phyloP scores from a whole-genome alignment of 2,329 filamentous ascomycete genomes.

The Fusarium sp. region DNA sequence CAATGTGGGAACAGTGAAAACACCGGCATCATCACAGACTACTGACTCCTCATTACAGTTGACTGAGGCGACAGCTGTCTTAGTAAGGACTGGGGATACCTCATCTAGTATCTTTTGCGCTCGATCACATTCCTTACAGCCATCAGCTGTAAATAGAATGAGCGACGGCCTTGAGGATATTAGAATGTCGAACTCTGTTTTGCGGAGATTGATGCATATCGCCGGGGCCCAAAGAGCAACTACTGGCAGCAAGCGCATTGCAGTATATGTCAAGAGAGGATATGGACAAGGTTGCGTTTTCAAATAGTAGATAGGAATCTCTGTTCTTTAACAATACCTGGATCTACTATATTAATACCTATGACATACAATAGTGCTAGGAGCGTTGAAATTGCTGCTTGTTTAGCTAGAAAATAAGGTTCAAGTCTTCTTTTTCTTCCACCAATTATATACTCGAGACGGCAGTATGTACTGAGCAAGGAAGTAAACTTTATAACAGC shows the following conservation, averaged over 20 bases:
- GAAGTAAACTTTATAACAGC: too few species aligned
- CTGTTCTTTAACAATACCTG: too few species aligned
- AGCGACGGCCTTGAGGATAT: neutral
- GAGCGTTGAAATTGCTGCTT: too few species aligned
- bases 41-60: conserved; percentile 9
- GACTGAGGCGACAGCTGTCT: conserved; percentile 4
- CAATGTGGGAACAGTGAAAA: neutral
- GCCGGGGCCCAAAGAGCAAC: neutral
- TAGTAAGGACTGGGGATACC: neutral
- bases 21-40: neutral
- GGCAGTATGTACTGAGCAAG: too few species aligned
- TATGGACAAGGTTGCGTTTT: too few species aligned
- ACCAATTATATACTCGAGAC: too few species aligned
- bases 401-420: too few species aligned
- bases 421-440: too few species aligned
- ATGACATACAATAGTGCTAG: too few species aligned
- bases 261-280: too few species aligned
- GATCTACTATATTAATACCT: too few species aligned
- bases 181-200: neutral
- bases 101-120: neutral
- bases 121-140: conserved; percentile 7
- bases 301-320: too few species aligned
- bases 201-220: neutral
- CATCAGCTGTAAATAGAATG: neutral
- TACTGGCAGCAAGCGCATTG: neutral